Evolutionary conservation across 768 basidiomycete genomes (phyloP), one percentile per base, ranked within the genome.

Genomic region (Nevesoporus exiguus): DNA sequence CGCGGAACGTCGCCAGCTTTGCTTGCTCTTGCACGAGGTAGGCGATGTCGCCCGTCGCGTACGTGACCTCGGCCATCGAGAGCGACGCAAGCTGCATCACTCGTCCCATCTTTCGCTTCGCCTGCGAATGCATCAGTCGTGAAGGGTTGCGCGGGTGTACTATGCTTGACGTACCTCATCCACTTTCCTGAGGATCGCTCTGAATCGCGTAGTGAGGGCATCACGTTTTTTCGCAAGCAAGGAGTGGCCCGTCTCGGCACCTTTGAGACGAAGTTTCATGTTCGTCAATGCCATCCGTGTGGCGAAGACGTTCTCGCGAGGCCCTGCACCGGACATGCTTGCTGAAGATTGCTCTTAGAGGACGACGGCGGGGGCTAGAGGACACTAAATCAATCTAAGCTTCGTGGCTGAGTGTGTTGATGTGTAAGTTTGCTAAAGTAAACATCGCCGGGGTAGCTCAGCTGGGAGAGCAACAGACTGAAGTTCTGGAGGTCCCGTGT

Each of bases 1-100:
- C 94, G 62, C 84, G 85, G 78, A 98, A 98, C 0, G 90, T 83
- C 0, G 96, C 97, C 30, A 84, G 78, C 66, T 90, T 90, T 27
- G 93, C 95, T 60, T 93, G 90, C 70, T 98, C 96, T 70, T 98
- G 97, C 6, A 99, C 93, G 58, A 97, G 90, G 73, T 98, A 99
- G 43, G 92, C 84, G 66, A 99, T 98, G 68, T 98, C 97, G 60
- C 92, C 92, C 9, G 97, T 96, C 31, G 95, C 85, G 74, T 98
- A 99, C 19, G 95, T 96, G 60, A 99, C 97, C 72, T 98, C 96
- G 0, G 97, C 97, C 76, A 98, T 88, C 40, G 95, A 97, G 79
- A 99, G 97, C 39, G 97, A 98, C 24, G 97, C 97, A 47, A 98
- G 80, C 71, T 99, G 97, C 86, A 99, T 97, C 24, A 98, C 95